Evolutionary conservation across 225 moss, liverwort and hornwort genomes (phyloP), one percentile per base, ranked within the genome.

Genomic region (Anthoceros angustus): DNA sequence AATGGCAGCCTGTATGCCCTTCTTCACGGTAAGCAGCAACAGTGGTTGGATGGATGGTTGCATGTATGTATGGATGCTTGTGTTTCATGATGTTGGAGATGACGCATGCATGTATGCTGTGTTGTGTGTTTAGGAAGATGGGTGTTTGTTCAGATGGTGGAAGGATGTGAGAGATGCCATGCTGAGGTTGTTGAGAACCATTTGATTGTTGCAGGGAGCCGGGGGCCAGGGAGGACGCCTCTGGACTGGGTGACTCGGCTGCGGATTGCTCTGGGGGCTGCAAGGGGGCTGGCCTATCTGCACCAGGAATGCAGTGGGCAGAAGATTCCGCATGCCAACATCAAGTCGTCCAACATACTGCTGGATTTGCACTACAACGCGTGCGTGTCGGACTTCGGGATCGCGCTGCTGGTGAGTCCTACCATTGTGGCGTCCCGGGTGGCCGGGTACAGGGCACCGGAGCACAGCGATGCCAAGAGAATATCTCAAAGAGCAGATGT

Each of bases 291-390:
- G 67, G 75, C 82, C n/a, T 75, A 80, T 72, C 72, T 89, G 60
- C 88, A 89, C 48, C 78, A 80, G 38, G 75, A 83, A 66, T 80
- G 78, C 63, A 75, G 76, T 20, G 76, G 77, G 40, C 84, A 80
- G 63, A 89, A 84, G 23, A 68, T 80, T 39, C 73, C 80, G 6
- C 86, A 89, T 40, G 88, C 83, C 38, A 86, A 89, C 68, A 86
- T 89, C 66, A 86, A 89, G 24, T 82, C 84, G 0, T 84, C 86
- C 6, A 89, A 89, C 72, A 80, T 84, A 43, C 78, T 89, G 9
- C 66, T 89, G 11, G 88, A 84, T 50, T 70, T 79, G 60, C 72
- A 77, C 67, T 71, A 78, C 42, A 72, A 69, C 42, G 74, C 84
- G 6, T 79, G 83, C 62, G 72, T 84, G 9, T 81, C 82, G 3